A percentile compares a stretch with the other conserved stretches of the same genome.
phyloP scores from a whole-genome alignment of 345 rosid genomes.

The Camelina laxa region DNA sequence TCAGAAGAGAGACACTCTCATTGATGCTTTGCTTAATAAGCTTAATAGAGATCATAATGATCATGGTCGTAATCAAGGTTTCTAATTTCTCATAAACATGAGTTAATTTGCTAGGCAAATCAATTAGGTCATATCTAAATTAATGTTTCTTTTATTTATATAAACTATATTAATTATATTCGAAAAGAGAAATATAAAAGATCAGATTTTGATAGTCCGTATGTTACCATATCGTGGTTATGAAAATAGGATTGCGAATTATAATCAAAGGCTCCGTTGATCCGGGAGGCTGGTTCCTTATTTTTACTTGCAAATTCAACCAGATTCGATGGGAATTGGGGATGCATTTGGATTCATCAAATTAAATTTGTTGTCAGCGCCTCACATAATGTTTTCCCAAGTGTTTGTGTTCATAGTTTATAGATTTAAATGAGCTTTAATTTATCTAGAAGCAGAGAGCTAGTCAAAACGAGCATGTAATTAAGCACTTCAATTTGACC shows the following conservation, averaged over 20 bases:
- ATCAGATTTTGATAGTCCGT: neutral
- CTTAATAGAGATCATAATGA: conserved; percentile 57
- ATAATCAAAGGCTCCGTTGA: neutral
- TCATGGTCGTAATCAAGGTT: conserved; percentile 44
- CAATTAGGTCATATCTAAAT: conserved; percentile 11
- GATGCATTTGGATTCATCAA: neutral
- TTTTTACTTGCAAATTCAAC: neutral
- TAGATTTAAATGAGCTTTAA: neutral
- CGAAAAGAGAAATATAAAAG: neutral
- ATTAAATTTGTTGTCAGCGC: neutral
- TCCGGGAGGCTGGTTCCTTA: neutral
- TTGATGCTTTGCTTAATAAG: conserved; percentile 75
- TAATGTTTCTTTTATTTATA: conserved; percentile 17
- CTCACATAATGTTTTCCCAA: neutral
- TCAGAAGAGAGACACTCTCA: conserved; percentile 84
- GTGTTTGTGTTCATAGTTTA: neutral
- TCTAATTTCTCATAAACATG: conserved; percentile 28
- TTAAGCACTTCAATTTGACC: neutral
- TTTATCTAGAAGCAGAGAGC: neutral
- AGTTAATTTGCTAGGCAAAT: conserved; percentile 18
- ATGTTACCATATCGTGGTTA: neutral
- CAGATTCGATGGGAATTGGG: neutral
- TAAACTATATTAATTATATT: neutral
- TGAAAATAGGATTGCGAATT: neutral
- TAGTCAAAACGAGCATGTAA: neutral